Conservation (phyloP, 1,284 basidiomycete species). For the Peniophora sp. region DNA sequence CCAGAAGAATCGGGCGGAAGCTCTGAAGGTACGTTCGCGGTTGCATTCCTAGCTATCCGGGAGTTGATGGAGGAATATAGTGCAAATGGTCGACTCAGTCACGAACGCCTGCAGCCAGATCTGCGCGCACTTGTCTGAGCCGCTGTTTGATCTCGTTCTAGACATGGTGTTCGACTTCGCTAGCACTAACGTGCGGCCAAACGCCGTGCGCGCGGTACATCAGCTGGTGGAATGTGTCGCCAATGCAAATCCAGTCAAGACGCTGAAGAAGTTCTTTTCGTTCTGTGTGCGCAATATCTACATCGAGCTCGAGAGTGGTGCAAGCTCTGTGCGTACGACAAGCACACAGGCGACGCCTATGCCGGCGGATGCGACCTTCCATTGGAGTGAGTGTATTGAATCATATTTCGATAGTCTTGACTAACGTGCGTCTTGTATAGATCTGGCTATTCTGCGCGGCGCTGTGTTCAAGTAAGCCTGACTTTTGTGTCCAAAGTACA, state of each 20-base stretch:
- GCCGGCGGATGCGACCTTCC: constrained; percentile 80
- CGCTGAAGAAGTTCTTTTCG: constrained; percentile 69
- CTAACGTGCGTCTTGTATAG: constrained; percentile 23
- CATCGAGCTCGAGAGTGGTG: constrained; percentile 78
- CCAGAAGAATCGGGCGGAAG: constrained; percentile 72
- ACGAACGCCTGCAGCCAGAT: constrained; percentile 66
- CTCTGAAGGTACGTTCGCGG: constrained; percentile 44
- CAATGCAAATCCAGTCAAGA: constrained; percentile 72
- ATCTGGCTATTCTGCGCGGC: constrained; percentile 62
- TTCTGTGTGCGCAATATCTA: constrained; percentile 70
- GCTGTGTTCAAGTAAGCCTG: constrained; percentile 61
- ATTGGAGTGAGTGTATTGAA: constrained; percentile 63
- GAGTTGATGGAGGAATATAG: constrained; percentile 24
- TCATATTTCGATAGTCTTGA: constrained; percentile 1
- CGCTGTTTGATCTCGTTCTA: constrained; percentile 75
- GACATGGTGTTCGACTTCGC: constrained; percentile 78
- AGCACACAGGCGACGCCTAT: constrained; percentile 63
- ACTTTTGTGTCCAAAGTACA: no score
- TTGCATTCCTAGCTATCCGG: background rate
- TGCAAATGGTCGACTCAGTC: constrained; percentile 64
- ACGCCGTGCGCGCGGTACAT: constrained; percentile 83
- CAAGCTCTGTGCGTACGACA: constrained; percentile 79
- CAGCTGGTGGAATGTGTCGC: constrained; percentile 84
- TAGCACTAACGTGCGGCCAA: constrained; percentile 73
- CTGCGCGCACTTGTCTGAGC: constrained; percentile 77